Base-by-base conservation (phyloP, 768 basidiomycete genomes). In the Steccherinum ochraceum region DNA sequence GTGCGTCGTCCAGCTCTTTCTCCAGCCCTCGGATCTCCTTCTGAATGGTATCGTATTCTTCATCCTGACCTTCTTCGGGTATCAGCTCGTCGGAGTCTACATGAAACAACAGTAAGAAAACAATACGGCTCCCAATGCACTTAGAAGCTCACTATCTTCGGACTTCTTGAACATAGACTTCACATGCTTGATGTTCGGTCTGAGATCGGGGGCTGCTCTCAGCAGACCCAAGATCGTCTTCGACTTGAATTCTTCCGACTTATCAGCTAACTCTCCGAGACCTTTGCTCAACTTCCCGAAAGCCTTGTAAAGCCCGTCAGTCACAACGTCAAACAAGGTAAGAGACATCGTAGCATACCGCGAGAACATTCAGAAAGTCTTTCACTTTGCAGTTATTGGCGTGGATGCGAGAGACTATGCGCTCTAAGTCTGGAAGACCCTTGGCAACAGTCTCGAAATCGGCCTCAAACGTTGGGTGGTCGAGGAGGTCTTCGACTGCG, bases 391-490 rank as follows among this genome's bases (percentile, higher is more conserved):
- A 90, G 51, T 83, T 89, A 64, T 87, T 92, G 12, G 94, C 94
- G 62, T 98, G 96, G 50, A 98, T 88, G 30, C 96, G 86, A 11
- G 93, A 93, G 10, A 99, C 84, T 51, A 96, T 82, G 12, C 96
- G 89, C 64, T 98, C 92, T 7, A 95, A 77, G 65, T 98, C 95
- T 4, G 93, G 93, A 5, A 96, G 64, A 12, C 85, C 83, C 67
- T 90, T 92, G 7, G 83, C 85, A 19, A 93, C 64, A 46, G 78
- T 75, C 19, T 75, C 78, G 65, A 98, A 98, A 0, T 83, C 77
- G 4, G 71, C 74, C 59, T 89, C 84, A 60, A 93, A 95, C 0
- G 76, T 79, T 1, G 81, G 81, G 56, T 95, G 81, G 20, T 80
- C 72, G 61, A 98, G 81, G 42, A 99, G 77, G 61, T 95, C 95